Evolutionary conservation across 176 grass and related monocot species (phyloP).

Genomic region (Zoysia japonica): DNA sequence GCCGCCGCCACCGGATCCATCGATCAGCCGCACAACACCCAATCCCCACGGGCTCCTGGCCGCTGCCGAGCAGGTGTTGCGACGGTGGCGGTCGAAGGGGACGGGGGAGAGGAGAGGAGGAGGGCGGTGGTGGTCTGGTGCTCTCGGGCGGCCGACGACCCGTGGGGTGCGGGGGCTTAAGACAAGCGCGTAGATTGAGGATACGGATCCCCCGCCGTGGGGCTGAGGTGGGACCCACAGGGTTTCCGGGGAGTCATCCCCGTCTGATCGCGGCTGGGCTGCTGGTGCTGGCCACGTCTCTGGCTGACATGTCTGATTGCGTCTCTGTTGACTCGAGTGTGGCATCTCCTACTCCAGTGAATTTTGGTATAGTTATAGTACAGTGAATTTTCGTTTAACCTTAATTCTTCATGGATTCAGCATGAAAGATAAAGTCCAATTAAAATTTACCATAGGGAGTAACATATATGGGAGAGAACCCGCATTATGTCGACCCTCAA

Average conservation of each 20-base stretch:
- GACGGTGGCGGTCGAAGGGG: slow-evolving; percentile 39
- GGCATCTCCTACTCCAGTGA: too few relatives aligned
- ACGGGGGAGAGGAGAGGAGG: background rate
- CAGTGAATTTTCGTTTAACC: too few relatives aligned
- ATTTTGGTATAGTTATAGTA: too few relatives aligned
- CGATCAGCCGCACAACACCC: slow-evolving; percentile 27
- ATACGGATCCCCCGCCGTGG: too few relatives aligned
- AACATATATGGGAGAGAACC: too few relatives aligned
- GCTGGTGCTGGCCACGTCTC: slow-evolving; percentile 55
- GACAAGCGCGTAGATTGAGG: slow-evolving; percentile 56
- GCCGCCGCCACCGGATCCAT: slow-evolving; percentile 85
- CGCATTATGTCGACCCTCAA: slow-evolving; percentile 31
- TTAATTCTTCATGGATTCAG: too few relatives aligned
- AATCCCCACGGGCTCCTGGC: background rate
- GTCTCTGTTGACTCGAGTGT: slow-evolving; percentile 30
- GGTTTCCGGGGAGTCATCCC: slow-evolving; percentile 15
- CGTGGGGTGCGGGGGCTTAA: slow-evolving; percentile 24
- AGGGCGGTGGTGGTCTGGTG: background rate
- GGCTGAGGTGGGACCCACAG: slow-evolving; percentile 17
- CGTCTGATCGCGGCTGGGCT: slow-evolving; percentile 29
- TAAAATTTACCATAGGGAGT: too few relatives aligned
- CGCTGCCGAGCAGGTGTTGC: background rate
- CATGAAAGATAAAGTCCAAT: too few relatives aligned
- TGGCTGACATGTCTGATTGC: slow-evolving; percentile 50
- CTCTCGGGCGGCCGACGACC: background rate